Conservation (phyloP, 2,329 filamentous ascomycete genomes). For the Penicillium hordei region DNA sequence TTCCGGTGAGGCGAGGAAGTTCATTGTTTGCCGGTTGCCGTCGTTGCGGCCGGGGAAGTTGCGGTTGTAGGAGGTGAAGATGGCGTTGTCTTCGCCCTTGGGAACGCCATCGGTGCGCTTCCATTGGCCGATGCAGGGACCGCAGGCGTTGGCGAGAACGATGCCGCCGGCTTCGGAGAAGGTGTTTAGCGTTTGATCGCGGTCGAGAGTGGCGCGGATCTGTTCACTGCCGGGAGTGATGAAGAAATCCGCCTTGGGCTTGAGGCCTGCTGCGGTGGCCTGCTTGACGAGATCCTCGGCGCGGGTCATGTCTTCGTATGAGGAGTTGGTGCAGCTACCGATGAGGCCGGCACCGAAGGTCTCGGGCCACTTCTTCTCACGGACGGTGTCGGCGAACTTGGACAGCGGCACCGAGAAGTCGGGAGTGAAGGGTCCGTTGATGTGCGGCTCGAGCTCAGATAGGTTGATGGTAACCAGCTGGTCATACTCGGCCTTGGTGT, state of each 20-base stretch:
- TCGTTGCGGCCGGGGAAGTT: slow-evolving; percentile 98
- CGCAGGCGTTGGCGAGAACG: slow-evolving; percentile 92
- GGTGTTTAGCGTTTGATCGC: slow-evolving; percentile 81
- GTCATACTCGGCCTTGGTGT: slow-evolving; percentile 82
- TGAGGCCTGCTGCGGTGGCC: slow-evolving; percentile 82
- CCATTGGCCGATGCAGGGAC: slow-evolving; percentile 85
- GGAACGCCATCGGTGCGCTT: slow-evolving; percentile 79
- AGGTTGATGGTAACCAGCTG: slow-evolving; percentile 88
- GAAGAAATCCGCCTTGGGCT: slow-evolving; percentile 88
- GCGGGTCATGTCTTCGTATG: slow-evolving; percentile 97
- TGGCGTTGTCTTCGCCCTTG: slow-evolving; percentile 89
- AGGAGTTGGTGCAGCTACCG: slow-evolving; percentile 97
- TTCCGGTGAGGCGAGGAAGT: slow-evolving; percentile 95
- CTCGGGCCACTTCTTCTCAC: slow-evolving; percentile 84
- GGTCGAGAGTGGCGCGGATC: slow-evolving; percentile 88
- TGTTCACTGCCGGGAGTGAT: slow-evolving; percentile 96
- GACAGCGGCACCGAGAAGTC: slow-evolving; percentile 92
- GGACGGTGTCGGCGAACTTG: slow-evolving; percentile 79
- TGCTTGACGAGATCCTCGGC: slow-evolving; percentile 92
- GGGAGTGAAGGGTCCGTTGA: slow-evolving; percentile 96
- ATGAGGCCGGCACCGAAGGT: slow-evolving; percentile 91
- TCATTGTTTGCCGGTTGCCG: slow-evolving; percentile 95
- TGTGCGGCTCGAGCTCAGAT: slow-evolving; percentile 85
- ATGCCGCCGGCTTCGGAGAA: slow-evolving; percentile 85
- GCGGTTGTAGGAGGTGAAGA: slow-evolving; percentile 95